Evolutionary conservation across 208 protist genomes (phyloP).

Genomic region (Trypanosoma scelopori): DNA sequence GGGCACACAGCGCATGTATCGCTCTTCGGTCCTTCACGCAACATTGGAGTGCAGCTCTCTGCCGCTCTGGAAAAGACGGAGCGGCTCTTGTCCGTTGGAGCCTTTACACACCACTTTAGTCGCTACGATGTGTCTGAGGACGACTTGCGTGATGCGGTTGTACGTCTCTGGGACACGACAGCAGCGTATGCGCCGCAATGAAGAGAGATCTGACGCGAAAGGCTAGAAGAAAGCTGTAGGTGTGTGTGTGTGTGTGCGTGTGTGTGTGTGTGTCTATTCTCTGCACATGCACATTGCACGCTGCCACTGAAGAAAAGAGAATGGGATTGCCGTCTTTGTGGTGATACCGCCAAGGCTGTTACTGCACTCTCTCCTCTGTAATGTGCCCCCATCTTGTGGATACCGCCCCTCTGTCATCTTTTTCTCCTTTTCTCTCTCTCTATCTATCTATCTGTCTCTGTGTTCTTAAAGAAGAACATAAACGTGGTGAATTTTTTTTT

Average conservation of each 20-base stretch:
- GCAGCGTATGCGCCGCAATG: constrained; percentile 37
- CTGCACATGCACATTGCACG: neutral
- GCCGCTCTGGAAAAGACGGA: constrained; percentile 43
- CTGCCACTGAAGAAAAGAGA: too few relatives aligned
- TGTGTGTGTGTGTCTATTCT: constrained; percentile 15
- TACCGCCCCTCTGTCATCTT: too few relatives aligned
- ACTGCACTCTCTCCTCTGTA: too few relatives aligned
- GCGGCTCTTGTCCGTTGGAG: constrained; percentile 47
- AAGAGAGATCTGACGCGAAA: neutral
- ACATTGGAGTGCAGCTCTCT: constrained; percentile 37
- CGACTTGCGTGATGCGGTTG: constrained; percentile 45
- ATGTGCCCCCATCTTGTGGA: too few relatives aligned
- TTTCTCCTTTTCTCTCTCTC: too few relatives aligned
- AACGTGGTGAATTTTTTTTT: too few relatives aligned
- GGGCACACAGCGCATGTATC: constrained; percentile 28
- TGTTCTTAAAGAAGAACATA: too few relatives aligned
- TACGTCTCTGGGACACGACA: constrained; percentile 58
- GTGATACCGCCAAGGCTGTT: too few relatives aligned
- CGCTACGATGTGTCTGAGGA: constrained; percentile 53
- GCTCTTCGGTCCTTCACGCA: constrained; percentile 51
- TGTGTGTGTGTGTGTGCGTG: constrained; percentile 3
- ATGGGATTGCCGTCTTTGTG: too few relatives aligned
- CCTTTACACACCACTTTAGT: constrained; percentile 76
- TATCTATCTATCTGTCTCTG: too few relatives aligned
- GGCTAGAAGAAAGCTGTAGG: too few relatives aligned